phyloP scores from a whole-genome alignment of 768 basidiomycete genomes.

The Collybia sordida region DNA sequence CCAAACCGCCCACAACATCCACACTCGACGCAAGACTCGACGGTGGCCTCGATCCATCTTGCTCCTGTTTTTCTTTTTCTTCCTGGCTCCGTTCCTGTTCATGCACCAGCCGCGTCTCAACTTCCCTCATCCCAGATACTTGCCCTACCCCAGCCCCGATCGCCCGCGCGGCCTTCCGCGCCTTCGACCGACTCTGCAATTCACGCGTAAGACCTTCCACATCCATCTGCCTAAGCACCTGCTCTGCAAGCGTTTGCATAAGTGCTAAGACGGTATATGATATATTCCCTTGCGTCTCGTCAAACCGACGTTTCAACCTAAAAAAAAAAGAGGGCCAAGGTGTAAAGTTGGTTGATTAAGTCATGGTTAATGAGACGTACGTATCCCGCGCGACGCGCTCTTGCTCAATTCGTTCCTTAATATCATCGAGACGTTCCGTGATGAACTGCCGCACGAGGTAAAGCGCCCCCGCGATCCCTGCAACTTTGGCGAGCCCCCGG shows the following conservation, averaged over 20 bases:
- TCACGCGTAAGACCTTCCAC: constrained; percentile 69
- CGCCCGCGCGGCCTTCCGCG: constrained; percentile 7
- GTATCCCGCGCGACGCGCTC: constrained; percentile 66
- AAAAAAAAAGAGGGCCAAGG: neutral
- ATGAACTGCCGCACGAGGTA: constrained; percentile 68
- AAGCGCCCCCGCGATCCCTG: constrained; percentile 53
- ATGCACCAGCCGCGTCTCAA: too few species aligned
- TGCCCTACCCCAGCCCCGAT: neutral
- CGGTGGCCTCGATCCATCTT: constrained; percentile 10
- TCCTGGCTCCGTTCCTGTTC: too few species aligned
- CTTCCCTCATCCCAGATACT: constrained; percentile 3
- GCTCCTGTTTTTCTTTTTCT: too few species aligned
- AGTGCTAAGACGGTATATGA: constrained; percentile 75
- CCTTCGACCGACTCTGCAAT: constrained; percentile 37
- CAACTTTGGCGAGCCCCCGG: constrained; percentile 44
- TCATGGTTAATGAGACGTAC: constrained; percentile 40
- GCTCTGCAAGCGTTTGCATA: constrained; percentile 62
- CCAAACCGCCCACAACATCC: constrained; percentile 31
- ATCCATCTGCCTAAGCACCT: constrained; percentile 72
- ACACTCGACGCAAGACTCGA: constrained; percentile 35
- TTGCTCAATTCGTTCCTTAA: constrained; percentile 59
- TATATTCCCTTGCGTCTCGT: constrained; percentile 73
- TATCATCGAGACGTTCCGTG: constrained; percentile 59
- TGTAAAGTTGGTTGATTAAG: too few species aligned
- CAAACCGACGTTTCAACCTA: constrained; percentile 73